These are phyloP conservation scores for Lentinula raphanica DNA, from an alignment of 768 basidiomycete species.

Conservation along the genomic window DNA sequence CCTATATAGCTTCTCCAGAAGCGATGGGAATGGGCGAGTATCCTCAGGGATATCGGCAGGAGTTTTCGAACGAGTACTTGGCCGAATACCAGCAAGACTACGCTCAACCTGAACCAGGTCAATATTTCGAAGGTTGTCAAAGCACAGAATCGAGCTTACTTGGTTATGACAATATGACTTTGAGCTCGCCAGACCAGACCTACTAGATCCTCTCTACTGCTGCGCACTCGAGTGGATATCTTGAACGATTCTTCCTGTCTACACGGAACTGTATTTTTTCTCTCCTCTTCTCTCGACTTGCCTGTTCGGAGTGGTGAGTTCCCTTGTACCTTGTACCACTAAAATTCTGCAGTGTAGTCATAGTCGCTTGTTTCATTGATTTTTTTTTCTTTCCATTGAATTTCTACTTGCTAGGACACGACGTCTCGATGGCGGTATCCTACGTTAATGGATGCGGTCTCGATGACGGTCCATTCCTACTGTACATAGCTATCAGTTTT, in stretches of 20 bases:
- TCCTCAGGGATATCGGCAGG: slow-evolving; percentile 9
- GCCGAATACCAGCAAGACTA: slow-evolving; percentile 30
- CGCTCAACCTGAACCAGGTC: slow-evolving; percentile 8
- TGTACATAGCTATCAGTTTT: slow-evolving; percentile 7
- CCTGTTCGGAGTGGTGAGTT: slow-evolving; percentile 1
- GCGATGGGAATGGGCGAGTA: slow-evolving; percentile 16
- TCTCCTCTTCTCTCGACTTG: not conserved
- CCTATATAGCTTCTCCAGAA: slow-evolving; percentile 2
- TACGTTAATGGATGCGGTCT: slow-evolving; percentile 4
- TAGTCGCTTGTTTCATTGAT: slow-evolving; percentile 10
- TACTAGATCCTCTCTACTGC: slow-evolving; percentile 1
- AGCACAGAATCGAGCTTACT: slow-evolving; percentile 21
- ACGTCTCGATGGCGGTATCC: slow-evolving; percentile 6
- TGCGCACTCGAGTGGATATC: slow-evolving; percentile 4
- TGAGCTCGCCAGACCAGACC: not conserved
- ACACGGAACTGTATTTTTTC: slow-evolving; percentile 5
- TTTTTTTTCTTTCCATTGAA: not conserved
- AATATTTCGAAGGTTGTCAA: slow-evolving; percentile 20
- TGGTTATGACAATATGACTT: slow-evolving; percentile 9
- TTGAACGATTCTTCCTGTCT: slow-evolving; percentile 4
- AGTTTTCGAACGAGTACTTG: slow-evolving; percentile 8
- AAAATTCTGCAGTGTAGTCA: slow-evolving; percentile 9
- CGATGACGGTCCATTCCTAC: slow-evolving; percentile 4
- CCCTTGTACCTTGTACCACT: slow-evolving; percentile 10
- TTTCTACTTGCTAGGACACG: slow-evolving; percentile 6